These are phyloP conservation scores for Mortierella sp. DNA, from an alignment of 371 early-diverging fungal genomes.

Conservation along the genomic window DNA sequence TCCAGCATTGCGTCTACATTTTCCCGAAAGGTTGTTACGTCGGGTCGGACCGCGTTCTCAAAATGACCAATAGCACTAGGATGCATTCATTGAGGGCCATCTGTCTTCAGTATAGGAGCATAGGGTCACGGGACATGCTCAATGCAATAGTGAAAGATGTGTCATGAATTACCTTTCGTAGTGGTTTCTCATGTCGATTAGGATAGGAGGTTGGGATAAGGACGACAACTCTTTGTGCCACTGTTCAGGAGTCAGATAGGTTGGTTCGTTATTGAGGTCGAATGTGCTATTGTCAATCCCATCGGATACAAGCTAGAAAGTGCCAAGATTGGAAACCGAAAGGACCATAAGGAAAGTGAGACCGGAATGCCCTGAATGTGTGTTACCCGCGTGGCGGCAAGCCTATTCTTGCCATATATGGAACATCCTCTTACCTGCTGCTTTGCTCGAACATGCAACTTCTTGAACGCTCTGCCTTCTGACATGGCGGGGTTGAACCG, in stretches of 20 bases:
- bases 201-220: constrained; percentile 47
- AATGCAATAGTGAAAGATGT: constrained; percentile 1
- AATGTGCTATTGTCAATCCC: constrained; percentile 59
- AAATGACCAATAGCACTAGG: constrained; percentile 74
- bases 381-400: too few relatives aligned
- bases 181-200: constrained; percentile 84
- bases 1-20: constrained; percentile 60
- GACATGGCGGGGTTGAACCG: constrained; percentile 73
- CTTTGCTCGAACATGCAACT: constrained; percentile 70
- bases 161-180: constrained; percentile 81
- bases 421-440: constrained; percentile 63
- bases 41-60: constrained; percentile 70
- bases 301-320: constrained; percentile 69
- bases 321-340: too few relatives aligned
- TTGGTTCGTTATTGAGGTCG: constrained; percentile 69
- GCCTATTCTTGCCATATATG: too few relatives aligned
- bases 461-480: constrained; percentile 71
- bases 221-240: constrained; percentile 72
- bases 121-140: too few relatives aligned
- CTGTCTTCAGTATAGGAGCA: too few relatives aligned
- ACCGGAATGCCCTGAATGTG: too few relatives aligned
- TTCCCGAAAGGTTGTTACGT: constrained; percentile 82
- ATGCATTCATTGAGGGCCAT: background rate
- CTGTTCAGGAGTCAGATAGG: constrained; percentile 67
- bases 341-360: too few relatives aligned